phyloP scores from a whole-genome alignment of 1,139 yeast genomes.

The Suhomyces ambrosiae region DNA sequence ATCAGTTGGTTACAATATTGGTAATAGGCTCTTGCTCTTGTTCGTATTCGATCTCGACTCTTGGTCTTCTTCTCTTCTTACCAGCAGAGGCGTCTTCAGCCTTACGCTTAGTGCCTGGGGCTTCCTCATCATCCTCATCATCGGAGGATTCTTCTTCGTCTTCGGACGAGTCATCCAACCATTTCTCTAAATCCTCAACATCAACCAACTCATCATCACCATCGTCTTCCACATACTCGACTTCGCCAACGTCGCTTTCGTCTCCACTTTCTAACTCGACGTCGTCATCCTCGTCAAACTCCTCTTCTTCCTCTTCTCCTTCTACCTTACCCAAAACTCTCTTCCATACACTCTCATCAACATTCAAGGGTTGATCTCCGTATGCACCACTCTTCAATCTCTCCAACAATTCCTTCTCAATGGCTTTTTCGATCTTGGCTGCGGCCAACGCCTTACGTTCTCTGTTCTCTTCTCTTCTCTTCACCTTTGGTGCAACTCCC shows the following conservation, averaged over 20 bases:
- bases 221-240: slow-evolving; percentile 83
- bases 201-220: slow-evolving; percentile 90
- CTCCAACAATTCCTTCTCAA: slow-evolving; percentile 90
- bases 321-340: slow-evolving; percentile 80
- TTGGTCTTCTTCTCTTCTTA: slow-evolving; percentile 63
- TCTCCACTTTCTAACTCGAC: slow-evolving; percentile 60
- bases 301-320: slow-evolving; percentile 61
- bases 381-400: slow-evolving; percentile 97
- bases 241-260: slow-evolving; percentile 73
- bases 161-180: slow-evolving; percentile 72
- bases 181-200: slow-evolving; percentile 85
- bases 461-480: slow-evolving; percentile 88
- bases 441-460: slow-evolving; percentile 97
- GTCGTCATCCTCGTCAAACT: slow-evolving; percentile 58
- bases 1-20: slow-evolving; percentile 29
- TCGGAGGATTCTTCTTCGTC: slow-evolving; percentile 19
- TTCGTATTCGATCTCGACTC: slow-evolving; percentile 84
- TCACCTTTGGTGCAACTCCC: slow-evolving; percentile 89
- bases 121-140: slow-evolving; percentile 23
- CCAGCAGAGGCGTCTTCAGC: slow-evolving; percentile 39
- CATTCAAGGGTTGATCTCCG: slow-evolving; percentile 96
- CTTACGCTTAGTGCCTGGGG: slow-evolving; percentile 38
- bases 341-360: slow-evolving; percentile 94
- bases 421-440: slow-evolving; percentile 93
- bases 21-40: slow-evolving; percentile 56